These are phyloP conservation scores for Forsythia viridissima DNA, from an alignment of 257 asterid species.

Conservation along the genomic window DNA sequence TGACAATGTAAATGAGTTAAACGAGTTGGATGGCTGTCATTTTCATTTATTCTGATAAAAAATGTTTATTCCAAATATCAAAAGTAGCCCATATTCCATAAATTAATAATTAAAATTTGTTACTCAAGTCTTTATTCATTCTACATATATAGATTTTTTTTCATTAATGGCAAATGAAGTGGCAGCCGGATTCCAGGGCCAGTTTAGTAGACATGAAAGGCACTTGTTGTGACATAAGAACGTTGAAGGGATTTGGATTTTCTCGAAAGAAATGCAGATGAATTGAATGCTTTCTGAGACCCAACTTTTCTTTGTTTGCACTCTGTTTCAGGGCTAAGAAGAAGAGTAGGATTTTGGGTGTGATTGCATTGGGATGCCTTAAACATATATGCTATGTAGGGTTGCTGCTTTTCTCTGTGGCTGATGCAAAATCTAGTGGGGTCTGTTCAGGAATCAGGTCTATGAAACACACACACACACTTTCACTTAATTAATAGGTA, in stretches of 20 bases:
- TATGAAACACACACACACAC: not conserved
- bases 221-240: constrained; percentile 16
- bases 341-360: constrained; percentile 44
- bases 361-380: constrained; percentile 43
- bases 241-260: constrained; percentile 26
- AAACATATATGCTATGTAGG: constrained; percentile 30
- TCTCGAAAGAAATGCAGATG: constrained; percentile 33
- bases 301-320: constrained; percentile 26
- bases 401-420: constrained; percentile 24
- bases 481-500: not conserved
- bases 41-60: constrained; percentile 21
- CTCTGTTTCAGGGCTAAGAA: constrained; percentile 30
- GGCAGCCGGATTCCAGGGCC: constrained; percentile 31
- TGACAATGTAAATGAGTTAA: too few relatives aligned
- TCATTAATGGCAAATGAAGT: constrained; percentile 31
- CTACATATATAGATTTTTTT: not conserved
- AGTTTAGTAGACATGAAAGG: constrained; percentile 36
- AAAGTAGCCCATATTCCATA: not conserved
- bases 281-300: constrained; percentile 34
- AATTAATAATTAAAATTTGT: not conserved
- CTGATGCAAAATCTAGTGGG: constrained; percentile 10
- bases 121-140: not conserved
- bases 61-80: not conserved
- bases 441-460: not conserved
- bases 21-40: constrained; percentile 10